phyloP scores from a whole-genome alignment of 345 rosid genomes.

The Boechera retrofracta region DNA sequence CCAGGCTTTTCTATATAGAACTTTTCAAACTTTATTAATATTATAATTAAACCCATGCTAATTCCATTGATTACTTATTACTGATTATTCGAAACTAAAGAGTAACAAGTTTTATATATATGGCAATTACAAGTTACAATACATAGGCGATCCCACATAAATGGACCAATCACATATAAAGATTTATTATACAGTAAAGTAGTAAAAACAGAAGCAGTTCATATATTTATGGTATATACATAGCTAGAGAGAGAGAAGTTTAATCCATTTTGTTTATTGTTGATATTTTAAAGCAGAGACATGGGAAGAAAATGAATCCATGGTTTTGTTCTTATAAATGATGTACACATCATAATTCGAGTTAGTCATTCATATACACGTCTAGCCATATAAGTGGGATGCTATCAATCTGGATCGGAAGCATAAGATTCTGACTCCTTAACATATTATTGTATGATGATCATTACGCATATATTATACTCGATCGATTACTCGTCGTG shows the following conservation, averaged over 20 bases:
- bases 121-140: not conserved
- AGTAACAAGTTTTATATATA: too few relatives aligned
- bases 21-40: not conserved
- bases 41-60: not conserved
- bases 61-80: too few relatives aligned
- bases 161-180: not conserved
- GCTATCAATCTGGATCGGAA: not conserved
- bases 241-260: not conserved
- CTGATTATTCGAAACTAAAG: too few relatives aligned
- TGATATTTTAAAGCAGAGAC: not conserved
- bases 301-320: not conserved
- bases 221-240: not conserved
- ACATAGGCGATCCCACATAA: not conserved
- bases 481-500: not conserved
- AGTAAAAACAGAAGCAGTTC: not conserved
- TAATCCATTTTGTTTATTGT: not conserved
- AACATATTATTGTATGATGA: slow-evolving; percentile 1
- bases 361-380: not conserved
- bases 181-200: not conserved
- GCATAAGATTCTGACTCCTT: slow-evolving; percentile 1
- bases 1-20: not conserved
- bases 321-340: not conserved
- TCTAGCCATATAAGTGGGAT: not conserved
- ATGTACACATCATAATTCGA: not conserved
- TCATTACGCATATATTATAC: not conserved